Conservation (phyloP, 1,284 basidiomycete species). For the Ganoderma boninense region DNA sequence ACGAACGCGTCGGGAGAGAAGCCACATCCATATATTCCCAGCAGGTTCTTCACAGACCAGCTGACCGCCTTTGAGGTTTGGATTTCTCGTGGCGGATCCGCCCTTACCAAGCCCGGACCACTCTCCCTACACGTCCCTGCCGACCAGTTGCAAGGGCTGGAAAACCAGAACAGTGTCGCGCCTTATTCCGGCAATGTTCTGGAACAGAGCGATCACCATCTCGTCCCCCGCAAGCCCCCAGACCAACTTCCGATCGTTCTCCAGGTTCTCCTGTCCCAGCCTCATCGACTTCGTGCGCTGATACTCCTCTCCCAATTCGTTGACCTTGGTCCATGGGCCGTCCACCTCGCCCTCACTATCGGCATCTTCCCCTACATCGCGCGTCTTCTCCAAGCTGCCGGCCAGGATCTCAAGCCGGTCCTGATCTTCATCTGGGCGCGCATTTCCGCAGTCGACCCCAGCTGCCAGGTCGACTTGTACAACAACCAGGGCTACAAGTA, state of each 20-base stretch:
- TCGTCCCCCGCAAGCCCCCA: constrained; percentile 89
- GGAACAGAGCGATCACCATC: constrained; percentile 54
- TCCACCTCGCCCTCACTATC: constrained; percentile 96
- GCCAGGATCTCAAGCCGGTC: constrained; percentile 95
- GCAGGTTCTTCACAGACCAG: constrained; percentile 95
- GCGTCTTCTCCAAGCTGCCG: constrained; percentile 94
- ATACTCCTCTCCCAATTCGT: constrained; percentile 98
- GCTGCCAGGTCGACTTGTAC: constrained; percentile 91
- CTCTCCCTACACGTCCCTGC: constrained; percentile 65
- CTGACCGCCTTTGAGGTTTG: constrained; percentile 98
- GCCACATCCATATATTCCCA: constrained; percentile 82
- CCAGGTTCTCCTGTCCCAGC: constrained; percentile 96
- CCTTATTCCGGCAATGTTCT: constrained; percentile 26
- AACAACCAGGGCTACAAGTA: constrained; percentile 90
- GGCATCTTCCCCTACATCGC: constrained; percentile 99
- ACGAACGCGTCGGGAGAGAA: constrained; percentile 53
- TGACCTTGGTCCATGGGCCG: constrained; percentile 98
- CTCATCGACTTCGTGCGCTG: constrained; percentile 93
- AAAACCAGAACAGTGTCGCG: constrained; percentile 24
- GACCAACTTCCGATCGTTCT: constrained; percentile 98
- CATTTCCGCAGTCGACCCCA: constrained; percentile 94
- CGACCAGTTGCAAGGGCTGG: constrained; percentile 39
- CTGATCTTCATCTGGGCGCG: constrained; percentile 99
- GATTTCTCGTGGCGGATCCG: constrained; percentile 92
- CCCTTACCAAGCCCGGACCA: constrained; percentile 79